Evolutionary conservation across 2,329 filamentous ascomycete species (phyloP), one percentile per base, ranked within the genome.

Genomic region (Diaporthe sp.): DNA sequence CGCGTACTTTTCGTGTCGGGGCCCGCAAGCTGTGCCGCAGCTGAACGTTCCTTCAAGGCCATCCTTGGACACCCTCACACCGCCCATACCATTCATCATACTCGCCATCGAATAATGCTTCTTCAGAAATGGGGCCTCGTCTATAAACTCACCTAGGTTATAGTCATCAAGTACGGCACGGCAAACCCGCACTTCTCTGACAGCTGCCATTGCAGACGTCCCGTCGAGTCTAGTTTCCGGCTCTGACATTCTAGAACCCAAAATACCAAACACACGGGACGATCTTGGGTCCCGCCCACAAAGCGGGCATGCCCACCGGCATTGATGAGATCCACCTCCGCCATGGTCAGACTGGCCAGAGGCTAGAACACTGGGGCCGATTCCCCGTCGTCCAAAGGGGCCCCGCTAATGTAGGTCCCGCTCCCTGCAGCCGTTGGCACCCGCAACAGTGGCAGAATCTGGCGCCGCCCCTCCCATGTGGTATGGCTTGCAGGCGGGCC

Each of bases 371-470:
- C 55, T 62, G 44, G 42, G 53, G 51, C 49, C 53, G 53, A 25
- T 39, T 53, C 44, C 57, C 58, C 34, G 57, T 72, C 44, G 4
- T 62, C 57, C 58, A 17, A 42, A 73, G 46, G n/a, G 37, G 58
- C 55, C 39, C 58, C 71, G 65, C 71, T 73, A 65, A 65, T 61
- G 70, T 62, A 73, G 70, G 70, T 73, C 70, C 70, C 70, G 70
- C 58, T 73, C 46, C 46, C 37, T 55, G 57, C 46, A 73, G 70
- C 70, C 70, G 44, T 53, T 62, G 25, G 46, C 37, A 61, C 39
- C 13, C 28, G 34, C 34, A 65, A 28, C 37, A 53, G 19, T 53
- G 39, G 65, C 65, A 68, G 62, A 51, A 39, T 31, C 37, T 51
- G 28, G 44, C 34, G 44, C 31, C 25, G 31, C 42, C 44, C 62